These are phyloP conservation scores for Dryadomyces quercivorus DNA, from an alignment of 2,329 filamentous ascomycete genomes.

Conservation along the genomic window DNA sequence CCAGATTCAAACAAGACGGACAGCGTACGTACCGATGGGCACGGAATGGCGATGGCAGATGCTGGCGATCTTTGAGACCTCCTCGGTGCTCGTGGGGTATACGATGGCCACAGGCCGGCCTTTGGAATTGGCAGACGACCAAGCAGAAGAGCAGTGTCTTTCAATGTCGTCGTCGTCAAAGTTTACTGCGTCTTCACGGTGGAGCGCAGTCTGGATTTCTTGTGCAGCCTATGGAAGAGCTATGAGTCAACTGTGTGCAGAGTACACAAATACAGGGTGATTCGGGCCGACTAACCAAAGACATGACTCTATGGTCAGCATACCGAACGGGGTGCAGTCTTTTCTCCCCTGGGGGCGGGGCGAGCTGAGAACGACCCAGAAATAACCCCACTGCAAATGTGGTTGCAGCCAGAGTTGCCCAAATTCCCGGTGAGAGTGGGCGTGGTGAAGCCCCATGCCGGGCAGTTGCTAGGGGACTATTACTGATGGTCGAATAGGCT, in stretches of 20 bases:
- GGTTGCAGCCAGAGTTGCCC: not conserved
- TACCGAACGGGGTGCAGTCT: not conserved
- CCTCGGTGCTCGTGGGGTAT: constrained; percentile 50
- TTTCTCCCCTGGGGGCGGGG: too few relatives aligned
- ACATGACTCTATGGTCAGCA: not conserved
- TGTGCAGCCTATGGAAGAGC: constrained; percentile 33
- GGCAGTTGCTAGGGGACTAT: not conserved
- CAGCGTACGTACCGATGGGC: constrained; percentile 39
- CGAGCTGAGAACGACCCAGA: not conserved
- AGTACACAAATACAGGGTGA: too few relatives aligned
- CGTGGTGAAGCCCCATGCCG: not conserved
- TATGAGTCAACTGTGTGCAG: too few relatives aligned
- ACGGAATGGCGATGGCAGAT: constrained; percentile 50
- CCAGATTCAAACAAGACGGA: too few relatives aligned
- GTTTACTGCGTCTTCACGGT: constrained; percentile 43
- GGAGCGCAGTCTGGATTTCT: constrained; percentile 38
- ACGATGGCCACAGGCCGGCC: constrained; percentile 52
- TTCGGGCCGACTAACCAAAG: not conserved
- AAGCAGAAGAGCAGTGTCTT: constrained; percentile 56
- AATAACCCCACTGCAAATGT: not conserved
- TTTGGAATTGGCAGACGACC: constrained; percentile 55
- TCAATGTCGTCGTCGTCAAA: constrained; percentile 53
- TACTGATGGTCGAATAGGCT: too few relatives aligned
- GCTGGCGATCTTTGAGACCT: constrained; percentile 51
- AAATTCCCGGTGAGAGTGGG: not conserved